Conservation (phyloP, 495 filamentous ascomycete genomes). For the Annulohypoxylon moriforme region DNA sequence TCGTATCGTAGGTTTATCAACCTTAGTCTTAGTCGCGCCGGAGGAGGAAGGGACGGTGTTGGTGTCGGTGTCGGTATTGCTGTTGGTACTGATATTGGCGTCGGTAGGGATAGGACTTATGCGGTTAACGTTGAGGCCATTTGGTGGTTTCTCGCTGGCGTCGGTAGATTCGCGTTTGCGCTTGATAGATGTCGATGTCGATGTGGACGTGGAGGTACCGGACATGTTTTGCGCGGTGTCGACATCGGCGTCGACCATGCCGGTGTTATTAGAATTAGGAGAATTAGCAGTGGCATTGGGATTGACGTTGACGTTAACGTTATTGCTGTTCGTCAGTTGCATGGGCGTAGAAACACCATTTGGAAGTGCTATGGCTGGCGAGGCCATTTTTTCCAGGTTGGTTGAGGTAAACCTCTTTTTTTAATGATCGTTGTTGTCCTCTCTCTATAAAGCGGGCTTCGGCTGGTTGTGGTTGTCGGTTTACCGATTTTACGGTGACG, state of each 20-base stretch:
- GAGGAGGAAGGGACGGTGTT: background rate
- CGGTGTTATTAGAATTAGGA: slow-evolving; percentile 3
- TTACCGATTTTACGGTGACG: too few relatives aligned
- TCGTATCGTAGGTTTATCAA: slow-evolving; percentile 46
- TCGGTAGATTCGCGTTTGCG: slow-evolving; percentile 66
- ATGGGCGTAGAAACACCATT: slow-evolving; percentile 55
- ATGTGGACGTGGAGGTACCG: too few relatives aligned
- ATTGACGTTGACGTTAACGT: slow-evolving; percentile 28
- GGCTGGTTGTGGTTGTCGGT: slow-evolving; percentile 30
- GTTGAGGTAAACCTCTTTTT: slow-evolving; percentile 18
- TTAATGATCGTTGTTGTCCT: slow-evolving; percentile 13
- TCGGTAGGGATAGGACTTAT: slow-evolving; percentile 19
- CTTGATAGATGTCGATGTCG: too few relatives aligned
- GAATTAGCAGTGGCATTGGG: slow-evolving; percentile 17
- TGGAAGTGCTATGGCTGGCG: slow-evolving; percentile 53
- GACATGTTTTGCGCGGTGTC: slow-evolving; percentile 55
- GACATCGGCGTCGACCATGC: slow-evolving; percentile 34
- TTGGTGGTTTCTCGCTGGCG: slow-evolving; percentile 48
- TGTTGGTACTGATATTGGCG: too few relatives aligned
- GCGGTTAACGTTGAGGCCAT: slow-evolving; percentile 30
- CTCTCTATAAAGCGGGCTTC: background rate
- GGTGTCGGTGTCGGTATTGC: too few relatives aligned
- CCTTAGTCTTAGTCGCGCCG: slow-evolving; percentile 25
- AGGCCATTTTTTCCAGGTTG: slow-evolving; percentile 52
- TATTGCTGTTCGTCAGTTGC: slow-evolving; percentile 28